Evolutionary conservation across 2,329 filamentous ascomycete species (phyloP).

Genomic region (Blumeria graminis): DNA sequence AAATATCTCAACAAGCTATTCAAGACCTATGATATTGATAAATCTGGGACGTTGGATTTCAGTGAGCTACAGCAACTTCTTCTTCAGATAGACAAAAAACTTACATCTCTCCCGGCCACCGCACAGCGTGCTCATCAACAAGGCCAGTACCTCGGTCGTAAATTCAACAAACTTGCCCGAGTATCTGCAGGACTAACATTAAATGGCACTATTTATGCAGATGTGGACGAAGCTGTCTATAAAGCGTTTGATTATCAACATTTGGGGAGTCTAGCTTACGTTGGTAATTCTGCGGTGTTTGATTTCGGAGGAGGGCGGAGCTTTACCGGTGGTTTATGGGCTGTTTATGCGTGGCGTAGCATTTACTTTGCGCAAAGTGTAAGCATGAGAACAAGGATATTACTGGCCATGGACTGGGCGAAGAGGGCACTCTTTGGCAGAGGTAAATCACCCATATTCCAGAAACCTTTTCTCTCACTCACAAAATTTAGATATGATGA

Average conservation of each 20-base stretch:
- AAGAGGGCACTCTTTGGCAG: constrained; percentile 87
- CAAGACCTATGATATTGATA: constrained; percentile 74
- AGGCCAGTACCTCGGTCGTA: constrained; percentile 73
- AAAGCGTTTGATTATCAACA: constrained; percentile 88
- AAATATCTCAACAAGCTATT: constrained; percentile 81
- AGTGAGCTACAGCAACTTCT: constrained; percentile 74
- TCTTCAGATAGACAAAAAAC: constrained; percentile 76
- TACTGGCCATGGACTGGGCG: constrained; percentile 97
- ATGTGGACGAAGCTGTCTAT: constrained; percentile 78
- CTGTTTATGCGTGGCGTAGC: constrained; percentile 87
- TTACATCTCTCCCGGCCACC: constrained; percentile 83
- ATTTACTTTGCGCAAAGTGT: constrained; percentile 97
- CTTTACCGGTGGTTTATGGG: constrained; percentile 62
- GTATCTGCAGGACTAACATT: constrained; percentile 47
- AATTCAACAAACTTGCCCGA: constrained; percentile 77
- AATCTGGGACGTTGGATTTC: constrained; percentile 82
- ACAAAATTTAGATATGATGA: constrained; percentile 6
- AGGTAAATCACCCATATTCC: constrained; percentile 28
- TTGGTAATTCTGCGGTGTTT: constrained; percentile 91
- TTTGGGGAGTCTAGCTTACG: constrained; percentile 75
- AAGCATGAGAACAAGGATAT: constrained; percentile 62
- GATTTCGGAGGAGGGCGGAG: constrained; percentile 60
- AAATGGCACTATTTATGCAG: constrained; percentile 70
- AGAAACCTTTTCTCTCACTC: background rate
- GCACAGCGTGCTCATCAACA: constrained; percentile 94